Evolutionary conservation across 1,139 yeast genomes (phyloP).

Genomic region (Ogataea hybrid): DNA sequence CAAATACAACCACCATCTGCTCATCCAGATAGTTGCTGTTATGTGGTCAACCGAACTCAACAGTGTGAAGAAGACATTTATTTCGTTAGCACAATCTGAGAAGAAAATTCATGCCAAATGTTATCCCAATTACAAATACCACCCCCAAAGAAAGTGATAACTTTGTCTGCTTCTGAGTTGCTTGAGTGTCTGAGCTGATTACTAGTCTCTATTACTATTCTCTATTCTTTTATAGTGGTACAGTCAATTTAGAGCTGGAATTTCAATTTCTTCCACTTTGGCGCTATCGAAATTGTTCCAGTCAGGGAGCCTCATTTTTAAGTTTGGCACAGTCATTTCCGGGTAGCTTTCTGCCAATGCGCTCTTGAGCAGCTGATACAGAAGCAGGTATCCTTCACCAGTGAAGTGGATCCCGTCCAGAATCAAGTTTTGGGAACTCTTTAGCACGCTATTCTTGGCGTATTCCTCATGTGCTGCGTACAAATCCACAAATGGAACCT

Average conservation of each 20-base stretch:
- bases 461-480: constrained; percentile 40
- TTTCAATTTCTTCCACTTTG: constrained; percentile 12
- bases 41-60: constrained; percentile 46
- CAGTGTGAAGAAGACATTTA: constrained; percentile 38
- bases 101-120: constrained; percentile 40
- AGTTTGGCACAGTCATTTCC: constrained; percentile 33
- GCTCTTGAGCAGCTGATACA: constrained; percentile 43
- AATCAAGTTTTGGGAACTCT: constrained; percentile 14
- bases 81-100: constrained; percentile 39
- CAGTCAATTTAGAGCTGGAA: constrained; percentile 1
- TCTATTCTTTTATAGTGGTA: constrained; percentile 1
- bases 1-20: constrained; percentile 39
- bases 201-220: not conserved
- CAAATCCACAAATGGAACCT: constrained; percentile 54
- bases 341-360: constrained; percentile 46
- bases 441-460: constrained; percentile 8
- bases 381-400: constrained; percentile 54
- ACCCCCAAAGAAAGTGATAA: constrained; percentile 34
- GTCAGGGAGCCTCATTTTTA: constrained; percentile 22
- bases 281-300: constrained; percentile 18
- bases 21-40: constrained; percentile 43
- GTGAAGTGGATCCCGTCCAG: constrained; percentile 63
- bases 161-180: not conserved
- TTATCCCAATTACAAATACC: constrained; percentile 45
- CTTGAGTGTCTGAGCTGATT: not conserved